A percentile compares a stretch with the other conserved stretches of the same genome.
These are phyloP conservation scores for Globisporangium cylindrosporum DNA, from an alignment of 352 stramenopile genomes.

Conservation along the genomic window DNA sequence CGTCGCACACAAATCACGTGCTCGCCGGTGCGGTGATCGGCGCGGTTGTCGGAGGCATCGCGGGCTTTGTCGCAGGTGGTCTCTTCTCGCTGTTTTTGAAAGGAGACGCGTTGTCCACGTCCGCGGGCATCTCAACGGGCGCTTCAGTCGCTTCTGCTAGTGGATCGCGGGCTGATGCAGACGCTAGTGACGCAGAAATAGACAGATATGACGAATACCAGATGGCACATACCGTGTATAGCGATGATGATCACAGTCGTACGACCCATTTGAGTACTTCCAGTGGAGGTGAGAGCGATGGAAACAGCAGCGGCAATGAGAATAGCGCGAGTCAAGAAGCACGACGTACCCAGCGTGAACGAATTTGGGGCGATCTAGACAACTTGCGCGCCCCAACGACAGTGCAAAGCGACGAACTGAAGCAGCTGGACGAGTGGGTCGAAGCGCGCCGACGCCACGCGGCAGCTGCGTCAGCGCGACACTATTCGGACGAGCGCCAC, in stretches of 20 bases:
- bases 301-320: constrained; percentile 4
- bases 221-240: neutral
- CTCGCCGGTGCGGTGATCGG: constrained; percentile 60
- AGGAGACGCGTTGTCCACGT: constrained; percentile 48
- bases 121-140: constrained; percentile 19
- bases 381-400: constrained; percentile 6
- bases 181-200: neutral
- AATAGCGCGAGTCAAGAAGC: neutral
- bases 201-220: neutral
- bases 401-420: constrained; percentile 36
- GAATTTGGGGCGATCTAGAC: constrained; percentile 41
- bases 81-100: constrained; percentile 65
- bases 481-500: constrained; percentile 53
- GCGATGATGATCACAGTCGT: constrained; percentile 9
- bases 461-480: constrained; percentile 30
- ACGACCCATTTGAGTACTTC: neutral
- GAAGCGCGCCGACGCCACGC: constrained; percentile 32
- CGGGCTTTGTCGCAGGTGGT: constrained; percentile 54
- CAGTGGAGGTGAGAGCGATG: constrained; percentile 12
- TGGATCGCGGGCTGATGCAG: constrained; percentile 1
- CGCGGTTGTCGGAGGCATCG: constrained; percentile 51
- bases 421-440: constrained; percentile 46
- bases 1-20: constrained; percentile 54
- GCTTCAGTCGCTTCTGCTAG: constrained; percentile 4
- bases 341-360: constrained; percentile 27